phyloP scores from a whole-genome alignment of 2,329 filamentous ascomycete species.

The Akanthomyces lecanii region DNA sequence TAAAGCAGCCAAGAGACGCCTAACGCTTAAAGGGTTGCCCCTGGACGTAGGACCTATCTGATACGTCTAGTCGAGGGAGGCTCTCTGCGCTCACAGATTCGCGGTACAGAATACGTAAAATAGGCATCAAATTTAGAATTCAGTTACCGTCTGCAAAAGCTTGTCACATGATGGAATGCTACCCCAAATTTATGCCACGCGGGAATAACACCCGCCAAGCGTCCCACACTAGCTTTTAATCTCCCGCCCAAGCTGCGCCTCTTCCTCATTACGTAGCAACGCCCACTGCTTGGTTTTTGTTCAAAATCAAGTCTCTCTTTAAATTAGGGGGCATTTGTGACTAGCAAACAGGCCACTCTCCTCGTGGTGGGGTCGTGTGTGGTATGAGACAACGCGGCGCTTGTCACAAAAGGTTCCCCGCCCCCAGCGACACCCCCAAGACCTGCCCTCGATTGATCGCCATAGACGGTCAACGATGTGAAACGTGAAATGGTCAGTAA shows the following conservation, averaged over 20 bases:
- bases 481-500: not conserved
- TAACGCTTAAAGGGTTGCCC: not conserved
- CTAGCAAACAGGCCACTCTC: not conserved
- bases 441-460: not conserved
- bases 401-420: not conserved
- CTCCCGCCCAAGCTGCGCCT: conserved; percentile 8
- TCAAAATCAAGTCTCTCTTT: not conserved
- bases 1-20: not conserved
- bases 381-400: not conserved
- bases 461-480: not conserved
- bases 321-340: not conserved
- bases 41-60: too few species aligned
- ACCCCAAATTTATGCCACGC: too few species aligned
- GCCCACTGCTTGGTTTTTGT: not conserved
- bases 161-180: not conserved
- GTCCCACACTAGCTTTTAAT: conserved; percentile 6
- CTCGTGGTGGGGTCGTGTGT: not conserved
- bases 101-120: not conserved
- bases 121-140: too few species aligned
- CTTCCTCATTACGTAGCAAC: not conserved
- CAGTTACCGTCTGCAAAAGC: too few species aligned
- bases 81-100: not conserved
- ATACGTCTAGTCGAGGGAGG: not conserved
- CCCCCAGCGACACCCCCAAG: not conserved
- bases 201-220: not conserved